Conservation (phyloP, 2,329 filamentous ascomycete genomes). For the Cordyceps pruinosa region DNA sequence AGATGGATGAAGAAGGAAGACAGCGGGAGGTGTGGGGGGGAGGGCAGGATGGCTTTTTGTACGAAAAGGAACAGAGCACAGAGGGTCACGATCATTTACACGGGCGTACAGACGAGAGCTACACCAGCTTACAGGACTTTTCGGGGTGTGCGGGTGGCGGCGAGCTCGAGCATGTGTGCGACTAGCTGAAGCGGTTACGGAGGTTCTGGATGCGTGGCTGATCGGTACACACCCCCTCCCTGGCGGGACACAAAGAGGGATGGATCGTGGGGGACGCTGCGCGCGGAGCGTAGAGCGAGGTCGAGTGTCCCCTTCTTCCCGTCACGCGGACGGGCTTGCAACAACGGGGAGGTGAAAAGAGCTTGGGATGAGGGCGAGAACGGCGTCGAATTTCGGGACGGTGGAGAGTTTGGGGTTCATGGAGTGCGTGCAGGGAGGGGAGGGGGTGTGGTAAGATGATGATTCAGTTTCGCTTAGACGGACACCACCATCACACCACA, state of each 20-base stretch:
- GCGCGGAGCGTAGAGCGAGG: background rate
- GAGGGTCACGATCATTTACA: constrained; percentile 7
- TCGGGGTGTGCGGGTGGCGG: constrained; percentile 1
- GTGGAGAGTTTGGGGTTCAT: constrained; percentile 10
- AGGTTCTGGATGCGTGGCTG: background rate
- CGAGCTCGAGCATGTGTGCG: background rate
- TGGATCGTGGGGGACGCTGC: background rate
- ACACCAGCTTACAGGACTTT: background rate
- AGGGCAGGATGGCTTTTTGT: constrained; percentile 6
- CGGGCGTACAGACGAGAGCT: background rate
- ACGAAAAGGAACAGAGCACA: background rate
- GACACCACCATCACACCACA: background rate
- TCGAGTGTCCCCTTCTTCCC: background rate
- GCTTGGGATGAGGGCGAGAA: constrained; percentile 8
- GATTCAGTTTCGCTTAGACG: background rate
- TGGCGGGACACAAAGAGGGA: background rate
- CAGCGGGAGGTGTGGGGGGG: background rate
- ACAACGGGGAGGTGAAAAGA: constrained; percentile 2
- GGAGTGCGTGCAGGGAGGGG: background rate
- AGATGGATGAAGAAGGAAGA: background rate
- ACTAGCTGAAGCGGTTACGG: constrained; percentile 1
- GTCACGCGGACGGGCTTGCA: constrained; percentile 8
- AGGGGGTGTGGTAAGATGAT: background rate
- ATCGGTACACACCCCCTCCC: background rate
- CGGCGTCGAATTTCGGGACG: constrained; percentile 6